Conservation (phyloP, 495 filamentous ascomycete species). For the Friedmanniomyces simplex region DNA sequence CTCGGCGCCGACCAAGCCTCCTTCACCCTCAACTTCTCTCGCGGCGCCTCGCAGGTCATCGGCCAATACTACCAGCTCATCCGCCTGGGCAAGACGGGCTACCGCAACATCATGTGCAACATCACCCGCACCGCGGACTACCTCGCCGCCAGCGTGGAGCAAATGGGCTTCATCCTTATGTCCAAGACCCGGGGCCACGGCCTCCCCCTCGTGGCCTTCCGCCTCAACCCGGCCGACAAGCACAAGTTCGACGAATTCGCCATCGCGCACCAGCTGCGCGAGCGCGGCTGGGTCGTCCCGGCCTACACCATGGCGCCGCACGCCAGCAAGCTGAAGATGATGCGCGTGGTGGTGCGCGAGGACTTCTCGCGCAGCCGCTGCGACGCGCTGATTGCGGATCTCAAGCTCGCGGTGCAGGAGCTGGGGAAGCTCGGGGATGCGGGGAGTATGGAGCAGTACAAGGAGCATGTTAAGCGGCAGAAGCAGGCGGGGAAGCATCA, state of each 20-base stretch:
- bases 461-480: slow-evolving; percentile 52
- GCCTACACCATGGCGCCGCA: slow-evolving; percentile 93
- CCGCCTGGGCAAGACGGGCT: slow-evolving; percentile 80
- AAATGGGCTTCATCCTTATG: slow-evolving; percentile 75
- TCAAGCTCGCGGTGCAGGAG: slow-evolving; percentile 57
- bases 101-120: slow-evolving; percentile 78
- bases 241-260: slow-evolving; percentile 64
- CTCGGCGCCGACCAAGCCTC: slow-evolving; percentile 90
- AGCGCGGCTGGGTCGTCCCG: slow-evolving; percentile 80
- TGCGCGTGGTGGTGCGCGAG: slow-evolving; percentile 80
- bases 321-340: slow-evolving; percentile 65
- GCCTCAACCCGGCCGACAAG: slow-evolving; percentile 47
- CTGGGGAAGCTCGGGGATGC: slow-evolving; percentile 64
- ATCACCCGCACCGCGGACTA: slow-evolving; percentile 76
- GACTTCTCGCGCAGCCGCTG: slow-evolving; percentile 72
- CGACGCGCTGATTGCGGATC: slow-evolving; percentile 59
- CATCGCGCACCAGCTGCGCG: slow-evolving; percentile 66
- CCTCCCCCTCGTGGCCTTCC: slow-evolving; percentile 78
- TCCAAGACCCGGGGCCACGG: slow-evolving; percentile 63
- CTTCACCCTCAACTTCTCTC: slow-evolving; percentile 95
- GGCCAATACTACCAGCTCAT: slow-evolving; percentile 96
- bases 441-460: slow-evolving; percentile 49
- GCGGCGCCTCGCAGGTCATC: slow-evolving; percentile 83
- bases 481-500: slow-evolving; percentile 44
- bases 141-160: slow-evolving; percentile 54